Evolutionary conservation across 768 basidiomycete genomes (phyloP), one percentile per base, ranked within the genome.

Genomic region (Termitomyces bulborhizus): DNA sequence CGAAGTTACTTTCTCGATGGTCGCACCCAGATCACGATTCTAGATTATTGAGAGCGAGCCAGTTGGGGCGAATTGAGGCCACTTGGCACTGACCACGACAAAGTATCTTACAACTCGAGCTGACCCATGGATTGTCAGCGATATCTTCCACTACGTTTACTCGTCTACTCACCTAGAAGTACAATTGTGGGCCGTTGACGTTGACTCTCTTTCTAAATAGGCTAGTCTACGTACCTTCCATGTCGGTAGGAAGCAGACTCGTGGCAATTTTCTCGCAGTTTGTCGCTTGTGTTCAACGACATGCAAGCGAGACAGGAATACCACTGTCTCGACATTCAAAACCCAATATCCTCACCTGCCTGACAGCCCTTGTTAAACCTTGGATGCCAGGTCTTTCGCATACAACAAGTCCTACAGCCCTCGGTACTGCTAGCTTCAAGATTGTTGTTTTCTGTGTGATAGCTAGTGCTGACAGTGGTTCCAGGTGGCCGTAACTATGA

Each of bases 21-120:
- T 64, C 86, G 59, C 62, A 91, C 96, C 96, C 1, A 98, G 79
- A 24, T 96, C 97, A 21, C 21, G 21, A 21, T 21, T 21, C 21
- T 21, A 21, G 21, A 21, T 21, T 21, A 21, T 21, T 21, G 21
- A 21, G 21, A 21, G 21, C 21, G 45, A 99, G 75, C 39, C 32
- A 32, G 32, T 11, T 3, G 32, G 11, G 32, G 94, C 67, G 95
- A 98, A 6, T 97, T 96, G 9, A 98, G 77, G 7, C 96, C 97
- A 0, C 97, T 97, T 16, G 21, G 94, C 97, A 26, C 96, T 96
- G 4, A 98, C 81, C 4, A 98, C 90, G 15, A 85, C 84, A 86
- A 84, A 0, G 93, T 82, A 7, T 74, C 63, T 55, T 84, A 5
- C 13, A 11, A 83, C 8, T 31, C 21, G 21, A 21, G 21, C 21